Evolutionary conservation across 2,329 filamentous ascomycete species (phyloP).

Genomic region (Westerdykella aurantiaca): DNA sequence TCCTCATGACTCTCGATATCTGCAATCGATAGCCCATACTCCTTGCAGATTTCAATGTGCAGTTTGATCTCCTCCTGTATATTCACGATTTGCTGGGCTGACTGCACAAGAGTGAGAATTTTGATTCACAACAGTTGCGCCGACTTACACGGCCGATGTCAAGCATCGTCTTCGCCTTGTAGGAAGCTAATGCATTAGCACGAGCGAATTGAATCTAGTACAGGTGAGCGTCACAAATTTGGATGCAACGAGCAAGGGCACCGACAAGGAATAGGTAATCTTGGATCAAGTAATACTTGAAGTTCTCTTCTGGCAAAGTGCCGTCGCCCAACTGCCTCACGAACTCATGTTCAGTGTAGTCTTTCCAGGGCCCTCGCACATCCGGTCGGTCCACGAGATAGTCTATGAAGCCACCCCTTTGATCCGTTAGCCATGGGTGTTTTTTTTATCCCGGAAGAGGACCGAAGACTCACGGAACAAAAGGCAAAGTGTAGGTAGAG

Average conservation of each 20-base stretch:
- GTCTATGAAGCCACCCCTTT: constrained; percentile 67
- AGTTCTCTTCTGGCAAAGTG: constrained; percentile 66
- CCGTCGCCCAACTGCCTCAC: constrained; percentile 71
- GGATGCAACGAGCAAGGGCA: background rate
- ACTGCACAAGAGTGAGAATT: constrained; percentile 36
- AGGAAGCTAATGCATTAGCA: constrained; percentile 77
- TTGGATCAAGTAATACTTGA: constrained; percentile 85
- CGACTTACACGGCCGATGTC: constrained; percentile 62
- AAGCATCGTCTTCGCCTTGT: constrained; percentile 70
- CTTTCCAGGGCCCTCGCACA: constrained; percentile 67
- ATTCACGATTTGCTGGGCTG: constrained; percentile 66
- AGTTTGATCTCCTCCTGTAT: constrained; percentile 74
- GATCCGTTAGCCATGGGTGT: constrained; percentile 7
- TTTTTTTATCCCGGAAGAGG: background rate
- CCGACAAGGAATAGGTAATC: constrained; percentile 83
- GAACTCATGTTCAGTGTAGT: constrained; percentile 76
- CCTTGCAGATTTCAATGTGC: constrained; percentile 75
- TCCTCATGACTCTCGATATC: constrained; percentile 72
- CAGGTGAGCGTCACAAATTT: constrained; percentile 1
- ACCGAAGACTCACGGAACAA: constrained; percentile 50
- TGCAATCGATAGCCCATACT: constrained; percentile 68
- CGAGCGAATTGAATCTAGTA: constrained; percentile 74
- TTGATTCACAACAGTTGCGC: background rate
- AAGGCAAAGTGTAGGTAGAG: constrained; percentile 61
- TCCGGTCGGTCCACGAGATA: constrained; percentile 72